Conservation (phyloP, 2,329 filamentous ascomycete species). For the Ophiosphaerella herpotricha region DNA sequence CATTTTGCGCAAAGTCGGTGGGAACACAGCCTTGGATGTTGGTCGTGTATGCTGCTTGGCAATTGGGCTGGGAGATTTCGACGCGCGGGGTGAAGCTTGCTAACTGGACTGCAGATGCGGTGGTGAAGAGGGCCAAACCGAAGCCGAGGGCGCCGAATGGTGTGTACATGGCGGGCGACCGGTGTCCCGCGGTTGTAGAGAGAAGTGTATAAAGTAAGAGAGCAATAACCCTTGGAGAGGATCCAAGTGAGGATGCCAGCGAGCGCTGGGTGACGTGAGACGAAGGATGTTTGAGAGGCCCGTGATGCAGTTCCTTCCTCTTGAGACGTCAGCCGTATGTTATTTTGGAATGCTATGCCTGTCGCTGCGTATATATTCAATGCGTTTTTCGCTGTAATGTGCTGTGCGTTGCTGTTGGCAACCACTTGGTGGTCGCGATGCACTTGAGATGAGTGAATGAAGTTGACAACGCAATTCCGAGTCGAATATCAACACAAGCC, state of each 20-base stretch:
- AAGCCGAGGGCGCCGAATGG: conserved; percentile 23
- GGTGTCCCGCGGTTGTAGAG: conserved; percentile 8
- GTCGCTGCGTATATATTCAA: conserved; percentile 13
- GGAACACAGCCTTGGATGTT: conserved; percentile 47
- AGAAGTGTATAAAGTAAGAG: neutral
- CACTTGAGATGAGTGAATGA: neutral
- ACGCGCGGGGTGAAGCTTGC: conserved; percentile 52
- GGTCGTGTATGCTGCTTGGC: conserved; percentile 48
- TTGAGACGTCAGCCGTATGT: conserved; percentile 34
- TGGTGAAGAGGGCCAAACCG: conserved; percentile 25
- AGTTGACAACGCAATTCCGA: neutral
- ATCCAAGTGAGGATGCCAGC: neutral
- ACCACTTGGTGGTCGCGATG: neutral
- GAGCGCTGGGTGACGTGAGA: conserved; percentile 27
- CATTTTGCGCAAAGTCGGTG: conserved; percentile 44
- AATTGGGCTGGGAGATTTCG: conserved; percentile 45
- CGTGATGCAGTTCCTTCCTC: conserved; percentile 14
- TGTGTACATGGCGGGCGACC: conserved; percentile 27
- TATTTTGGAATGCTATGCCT: conserved; percentile 20
- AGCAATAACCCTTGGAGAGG: too few relatives aligned
- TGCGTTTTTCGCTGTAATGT: conserved; percentile 5
- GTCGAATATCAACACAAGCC: neutral
- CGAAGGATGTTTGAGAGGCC: conserved; percentile 26
- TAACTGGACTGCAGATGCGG: conserved; percentile 47
- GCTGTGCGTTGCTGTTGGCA: conserved; percentile 20